Conservation (phyloP, 225 moss, liverwort and hornwort species). For the Sphagnum tenellum region DNA sequence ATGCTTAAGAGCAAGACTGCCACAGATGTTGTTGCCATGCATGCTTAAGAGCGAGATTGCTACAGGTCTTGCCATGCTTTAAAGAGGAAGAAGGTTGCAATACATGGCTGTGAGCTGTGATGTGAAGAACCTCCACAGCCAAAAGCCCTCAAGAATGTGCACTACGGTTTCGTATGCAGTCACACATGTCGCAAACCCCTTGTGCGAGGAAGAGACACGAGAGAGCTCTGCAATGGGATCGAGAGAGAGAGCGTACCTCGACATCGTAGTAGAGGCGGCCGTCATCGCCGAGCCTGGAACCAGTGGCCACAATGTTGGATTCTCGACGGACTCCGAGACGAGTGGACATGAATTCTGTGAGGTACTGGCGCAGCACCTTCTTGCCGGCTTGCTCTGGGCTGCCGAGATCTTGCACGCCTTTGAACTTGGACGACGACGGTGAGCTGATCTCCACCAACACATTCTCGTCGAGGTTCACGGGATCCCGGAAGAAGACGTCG, state of each 20-base stretch:
- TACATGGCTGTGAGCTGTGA: too few species aligned
- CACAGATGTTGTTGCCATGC: too few species aligned
- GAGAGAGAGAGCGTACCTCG: slow-evolving; percentile 40
- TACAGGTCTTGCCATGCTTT: too few species aligned
- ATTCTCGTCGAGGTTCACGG: slow-evolving; percentile 89
- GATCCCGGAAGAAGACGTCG: slow-evolving; percentile 87
- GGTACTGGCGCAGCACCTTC: slow-evolving; percentile 79
- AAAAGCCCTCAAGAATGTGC: too few species aligned
- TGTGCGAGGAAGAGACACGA: too few species aligned
- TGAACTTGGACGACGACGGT: slow-evolving; percentile 82
- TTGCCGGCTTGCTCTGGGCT: slow-evolving; percentile 73
- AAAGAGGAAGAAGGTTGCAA: too few species aligned
- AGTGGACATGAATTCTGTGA: slow-evolving; percentile 97
- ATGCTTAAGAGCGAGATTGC: too few species aligned
- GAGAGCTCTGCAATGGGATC: too few species aligned
- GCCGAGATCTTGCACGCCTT: slow-evolving; percentile 79
- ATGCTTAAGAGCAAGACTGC: too few species aligned
- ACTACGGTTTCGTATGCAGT: too few species aligned
- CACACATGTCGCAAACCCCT: too few species aligned
- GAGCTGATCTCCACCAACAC: slow-evolving; percentile 90
- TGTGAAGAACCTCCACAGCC: too few species aligned
- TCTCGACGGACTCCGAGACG: slow-evolving; percentile 85
- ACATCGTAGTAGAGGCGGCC: slow-evolving; percentile 93
- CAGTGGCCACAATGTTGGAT: slow-evolving; percentile 61
- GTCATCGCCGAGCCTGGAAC: slow-evolving; percentile 63